Evolutionary conservation across 1,139 yeast species (phyloP).

Genomic region (Yamadazyma songkhlaensis): DNA sequence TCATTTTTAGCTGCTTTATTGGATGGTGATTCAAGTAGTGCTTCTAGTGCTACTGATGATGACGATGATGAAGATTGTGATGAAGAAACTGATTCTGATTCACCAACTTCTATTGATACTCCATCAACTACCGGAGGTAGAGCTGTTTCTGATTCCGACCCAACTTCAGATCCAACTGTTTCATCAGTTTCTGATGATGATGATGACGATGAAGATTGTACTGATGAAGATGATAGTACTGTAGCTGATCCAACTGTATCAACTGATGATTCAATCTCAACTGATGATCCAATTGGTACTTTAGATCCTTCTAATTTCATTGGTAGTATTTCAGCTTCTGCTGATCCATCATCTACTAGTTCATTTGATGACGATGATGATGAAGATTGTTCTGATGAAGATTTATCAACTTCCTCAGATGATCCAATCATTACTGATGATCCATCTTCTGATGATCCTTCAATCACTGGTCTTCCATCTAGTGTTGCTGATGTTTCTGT

Average conservation of each 20-base stretch:
- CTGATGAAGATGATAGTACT: conserved; percentile 1
- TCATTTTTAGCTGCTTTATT: conserved; percentile 5
- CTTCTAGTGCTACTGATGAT: conserved; percentile 9
- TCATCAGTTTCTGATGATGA: conserved; percentile 2
- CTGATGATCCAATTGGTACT: background rate
- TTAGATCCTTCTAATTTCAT: background rate
- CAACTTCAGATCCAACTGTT: background rate
- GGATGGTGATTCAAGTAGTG: conserved; percentile 2
- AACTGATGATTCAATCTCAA: background rate
- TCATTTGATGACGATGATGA: conserved; percentile 10
- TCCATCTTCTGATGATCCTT: background rate
- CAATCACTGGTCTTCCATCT: conserved; percentile 1
- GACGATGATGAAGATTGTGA: conserved; percentile 12
- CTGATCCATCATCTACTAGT: background rate
- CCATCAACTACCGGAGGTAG: background rate
- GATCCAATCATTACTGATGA: background rate
- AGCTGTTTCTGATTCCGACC: background rate
- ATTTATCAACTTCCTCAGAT: background rate
- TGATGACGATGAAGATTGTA: conserved; percentile 13
- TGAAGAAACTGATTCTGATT: conserved; percentile 5
- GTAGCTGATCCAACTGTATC: background rate
- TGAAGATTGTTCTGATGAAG: conserved; percentile 10
- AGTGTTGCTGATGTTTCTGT: background rate
- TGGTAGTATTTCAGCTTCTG: background rate
- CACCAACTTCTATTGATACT: background rate